Percentiles rank a stretch among this genome's conserved stretches.
Evolutionary conservation across 2,329 filamentous ascomycete species (phyloP).

Genomic region (Alternaria brassicicola): DNA sequence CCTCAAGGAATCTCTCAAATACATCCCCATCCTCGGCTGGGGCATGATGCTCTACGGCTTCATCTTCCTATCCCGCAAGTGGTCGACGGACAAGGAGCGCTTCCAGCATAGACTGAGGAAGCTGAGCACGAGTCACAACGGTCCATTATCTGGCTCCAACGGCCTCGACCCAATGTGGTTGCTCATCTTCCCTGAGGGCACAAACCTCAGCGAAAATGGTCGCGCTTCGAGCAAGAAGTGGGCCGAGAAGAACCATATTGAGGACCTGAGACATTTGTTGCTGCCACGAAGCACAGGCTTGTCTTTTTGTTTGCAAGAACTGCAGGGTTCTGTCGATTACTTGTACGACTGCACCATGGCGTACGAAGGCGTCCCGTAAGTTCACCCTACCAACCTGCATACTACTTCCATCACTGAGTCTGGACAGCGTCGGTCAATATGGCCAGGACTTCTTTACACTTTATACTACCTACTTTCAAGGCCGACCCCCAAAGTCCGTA

Average conservation of each 20-base stretch:
- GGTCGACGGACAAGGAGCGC: constrained; percentile 77
- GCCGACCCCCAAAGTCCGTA: constrained; percentile 87
- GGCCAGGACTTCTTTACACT: constrained; percentile 89
- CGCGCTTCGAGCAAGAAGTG: constrained; percentile 72
- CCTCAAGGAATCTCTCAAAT: constrained; percentile 83
- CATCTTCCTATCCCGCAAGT: constrained; percentile 92
- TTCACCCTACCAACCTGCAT: constrained; percentile 32
- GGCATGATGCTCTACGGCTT: constrained; percentile 89
- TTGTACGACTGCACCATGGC: constrained; percentile 94
- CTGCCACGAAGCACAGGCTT: constrained; percentile 81
- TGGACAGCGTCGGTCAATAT: constrained; percentile 60
- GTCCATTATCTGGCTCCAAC: constrained; percentile 48
- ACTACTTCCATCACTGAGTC: not conserved
- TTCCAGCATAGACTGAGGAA: constrained; percentile 76
- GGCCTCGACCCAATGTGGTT: constrained; percentile 85
- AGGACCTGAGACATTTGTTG: constrained; percentile 73
- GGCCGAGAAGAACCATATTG: constrained; percentile 74
- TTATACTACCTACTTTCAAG: constrained; percentile 83
- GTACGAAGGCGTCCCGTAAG: constrained; percentile 91
- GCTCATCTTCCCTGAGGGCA: constrained; percentile 85
- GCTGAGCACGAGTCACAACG: constrained; percentile 60
- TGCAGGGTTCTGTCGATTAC: constrained; percentile 76
- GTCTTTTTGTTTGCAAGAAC: constrained; percentile 77
- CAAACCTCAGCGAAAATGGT: constrained; percentile 78
- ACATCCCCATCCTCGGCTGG: constrained; percentile 78